Percentiles rank a stretch among this genome's conserved stretches.
Evolutionary conservation across 2,329 filamentous ascomycete species (phyloP).

Genomic region (Pseudopithomyces chartarum): DNA sequence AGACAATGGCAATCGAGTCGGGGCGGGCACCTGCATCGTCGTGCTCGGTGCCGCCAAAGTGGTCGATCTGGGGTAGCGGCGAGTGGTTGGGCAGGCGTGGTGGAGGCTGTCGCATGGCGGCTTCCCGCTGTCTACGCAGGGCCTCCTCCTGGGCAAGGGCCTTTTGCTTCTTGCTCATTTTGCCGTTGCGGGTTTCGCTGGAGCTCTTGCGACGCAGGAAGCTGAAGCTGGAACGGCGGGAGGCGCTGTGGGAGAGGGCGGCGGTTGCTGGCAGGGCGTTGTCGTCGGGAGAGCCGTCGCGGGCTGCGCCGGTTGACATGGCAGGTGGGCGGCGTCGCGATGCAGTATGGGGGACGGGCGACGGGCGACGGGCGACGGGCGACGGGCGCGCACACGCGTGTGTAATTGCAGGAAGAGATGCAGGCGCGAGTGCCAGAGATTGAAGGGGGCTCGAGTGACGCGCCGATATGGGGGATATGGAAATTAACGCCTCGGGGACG

Average conservation of each 20-base stretch:
- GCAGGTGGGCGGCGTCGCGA: conserved; percentile 25
- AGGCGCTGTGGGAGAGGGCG: conserved; percentile 25
- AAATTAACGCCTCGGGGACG: background rate
- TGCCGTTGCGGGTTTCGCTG: conserved; percentile 33
- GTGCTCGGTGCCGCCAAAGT: conserved; percentile 66
- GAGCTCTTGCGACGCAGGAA: conserved; percentile 45
- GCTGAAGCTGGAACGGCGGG: conserved; percentile 40
- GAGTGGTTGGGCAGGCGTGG: conserved; percentile 61
- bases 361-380: conserved; percentile 33
- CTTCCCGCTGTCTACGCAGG: conserved; percentile 60
- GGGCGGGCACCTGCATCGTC: conserved; percentile 66
- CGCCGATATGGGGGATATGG: background rate
- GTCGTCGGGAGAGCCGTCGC: conserved; percentile 36
- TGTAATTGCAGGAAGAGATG: conserved; percentile 5
- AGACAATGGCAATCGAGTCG: conserved; percentile 65
- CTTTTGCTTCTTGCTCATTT: conserved; percentile 63
- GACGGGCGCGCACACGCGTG: conserved; percentile 23
- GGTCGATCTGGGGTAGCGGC: conserved; percentile 57
- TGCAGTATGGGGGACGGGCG: conserved; percentile 10
- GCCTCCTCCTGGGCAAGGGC: conserved; percentile 57
- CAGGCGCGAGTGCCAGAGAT: conserved; percentile 5
- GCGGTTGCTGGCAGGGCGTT: conserved; percentile 15
- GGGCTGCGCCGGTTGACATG: conserved; percentile 19
- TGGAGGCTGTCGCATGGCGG: conserved; percentile 61
- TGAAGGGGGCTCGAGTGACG: conserved; percentile 3